A percentile compares a stretch with the other conserved stretches of the same genome.
Evolutionary conservation across 495 filamentous ascomycete species (phyloP).

Genomic region (Tetracladium setigerum): DNA sequence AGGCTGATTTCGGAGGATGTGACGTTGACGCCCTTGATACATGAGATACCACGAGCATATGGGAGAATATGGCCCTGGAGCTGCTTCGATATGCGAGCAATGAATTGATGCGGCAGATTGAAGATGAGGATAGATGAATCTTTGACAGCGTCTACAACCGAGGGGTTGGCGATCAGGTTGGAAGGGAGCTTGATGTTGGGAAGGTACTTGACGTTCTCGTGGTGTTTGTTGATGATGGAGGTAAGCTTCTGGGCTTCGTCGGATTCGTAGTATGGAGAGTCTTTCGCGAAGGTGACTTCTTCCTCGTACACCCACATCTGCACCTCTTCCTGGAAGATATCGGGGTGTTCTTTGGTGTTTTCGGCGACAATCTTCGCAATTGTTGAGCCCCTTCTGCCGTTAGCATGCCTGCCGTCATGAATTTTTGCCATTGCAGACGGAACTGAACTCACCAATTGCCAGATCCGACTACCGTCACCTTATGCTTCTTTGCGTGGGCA

Average conservation of each 20-base stretch:
- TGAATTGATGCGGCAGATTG: constrained; percentile 98
- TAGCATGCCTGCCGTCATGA: constrained; percentile 6
- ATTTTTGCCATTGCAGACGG: background rate
- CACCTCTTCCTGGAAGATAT: constrained; percentile 79
- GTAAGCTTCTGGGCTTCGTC: constrained; percentile 75
- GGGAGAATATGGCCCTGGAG: constrained; percentile 84
- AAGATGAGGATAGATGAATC: constrained; percentile 86
- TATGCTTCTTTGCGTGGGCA: constrained; percentile 62
- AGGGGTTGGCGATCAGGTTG: constrained; percentile 87
- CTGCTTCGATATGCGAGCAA: constrained; percentile 75
- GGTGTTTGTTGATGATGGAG: constrained; percentile 76
- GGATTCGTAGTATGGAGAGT: constrained; percentile 50
- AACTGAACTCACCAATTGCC: constrained; percentile 75
- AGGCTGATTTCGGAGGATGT: constrained; percentile 71
- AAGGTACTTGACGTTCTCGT: constrained; percentile 98
- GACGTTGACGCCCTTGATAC: constrained; percentile 97
- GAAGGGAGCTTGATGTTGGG: constrained; percentile 72
- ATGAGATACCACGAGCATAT: constrained; percentile 88
- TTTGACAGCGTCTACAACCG: constrained; percentile 70
- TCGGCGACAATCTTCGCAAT: constrained; percentile 97
- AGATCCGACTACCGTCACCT: constrained; percentile 88
- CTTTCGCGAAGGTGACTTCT: constrained; percentile 63
- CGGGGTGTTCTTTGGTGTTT: constrained; percentile 68
- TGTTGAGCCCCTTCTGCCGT: constrained; percentile 67
- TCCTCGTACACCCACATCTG: constrained; percentile 98